Evolutionary conservation across 1,139 yeast species (phyloP), one percentile per base, ranked within the genome.

Genomic region (Magnusiomyces suaveolens): DNA sequence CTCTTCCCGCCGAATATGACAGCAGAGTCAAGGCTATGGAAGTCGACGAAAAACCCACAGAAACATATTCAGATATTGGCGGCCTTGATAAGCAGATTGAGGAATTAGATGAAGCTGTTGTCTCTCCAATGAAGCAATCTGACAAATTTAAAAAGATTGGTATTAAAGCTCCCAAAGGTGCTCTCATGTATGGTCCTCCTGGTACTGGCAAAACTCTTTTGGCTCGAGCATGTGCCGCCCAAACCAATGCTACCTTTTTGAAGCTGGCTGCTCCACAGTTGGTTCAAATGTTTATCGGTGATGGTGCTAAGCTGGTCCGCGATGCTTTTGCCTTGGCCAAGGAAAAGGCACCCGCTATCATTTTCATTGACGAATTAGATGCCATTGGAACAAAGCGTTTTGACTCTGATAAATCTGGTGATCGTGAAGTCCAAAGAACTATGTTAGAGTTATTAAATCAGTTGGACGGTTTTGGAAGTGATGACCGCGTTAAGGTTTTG

Each of bases 161-260:
- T 53, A 89, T 92, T 65, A 90, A 87, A 70, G 95, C 98, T 4
- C 98, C 98, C 58, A 94, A 92, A 71, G 98, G 98, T 63, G 98
- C 97, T 0, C 76, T 92, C 58, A 92, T 92, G 98, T 92, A 92
- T 69, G 99, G 99, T 12, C 98, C 99, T 20, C 99, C 99, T 52
- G 99, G 99, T 67, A 92, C 99, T 1, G 99, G 99, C 70, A 92
- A 92, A 72, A 92, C 98, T 0, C 77, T 92, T 60, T 77, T 92
- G 62, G 99, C 99, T 3, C 81, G 98, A 69, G 98, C 98, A 1
- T 92, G 98, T 80, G 99, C 99, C 14, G 98, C 98, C 3, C 97
- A 92, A 71, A 87, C 96, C 0, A 95, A 94, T 58, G 98, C 98
- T 16, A 92, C 98, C 0, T 92, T 92, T 69, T 77, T 92, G 67